phyloP scores from a whole-genome alignment of 129 eudicot genomes.

The carrot (Daucus carota) region DH1_v3.0 NC_030383.2:57388501-57389000 shows the following conservation, averaged over 20 bases:
- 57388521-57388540: too few species aligned
- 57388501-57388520: too few species aligned
- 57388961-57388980: constrained; percentile 60
- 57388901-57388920: background rate
- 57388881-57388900: too few species aligned
- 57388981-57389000: constrained; percentile 56
- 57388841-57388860: background rate
- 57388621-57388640: constrained; percentile 69
- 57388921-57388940: background rate
- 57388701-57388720: background rate
- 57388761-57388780: background rate
- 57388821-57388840: background rate
- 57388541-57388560: too few species aligned
- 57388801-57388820: background rate
- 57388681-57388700: background rate
- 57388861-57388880: too few species aligned
- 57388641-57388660: constrained; percentile 84
- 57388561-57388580: constrained; percentile 2
- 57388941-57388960: background rate
- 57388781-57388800: background rate
- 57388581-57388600: constrained; percentile 32
- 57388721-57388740: background rate
- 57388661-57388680: constrained; percentile 38
- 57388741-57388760: background rate
- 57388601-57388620: constrained; percentile 34